phyloP scores from a whole-genome alignment of 2,329 filamentous ascomycete genomes.

The Cephalotrichum gorgonifer region DNA sequence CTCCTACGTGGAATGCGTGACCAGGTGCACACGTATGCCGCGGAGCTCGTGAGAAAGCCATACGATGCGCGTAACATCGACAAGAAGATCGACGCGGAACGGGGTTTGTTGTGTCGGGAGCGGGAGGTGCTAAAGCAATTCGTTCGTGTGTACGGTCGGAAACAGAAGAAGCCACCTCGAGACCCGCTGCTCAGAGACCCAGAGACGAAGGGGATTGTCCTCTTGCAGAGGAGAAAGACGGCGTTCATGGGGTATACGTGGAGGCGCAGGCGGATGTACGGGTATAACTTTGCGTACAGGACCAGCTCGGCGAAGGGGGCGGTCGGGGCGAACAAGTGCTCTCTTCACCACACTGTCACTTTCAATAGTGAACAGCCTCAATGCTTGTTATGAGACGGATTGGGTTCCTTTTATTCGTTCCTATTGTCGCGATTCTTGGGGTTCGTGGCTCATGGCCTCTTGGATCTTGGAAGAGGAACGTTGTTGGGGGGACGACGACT shows the following conservation, averaged over 20 bases:
- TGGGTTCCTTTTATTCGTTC: not conserved
- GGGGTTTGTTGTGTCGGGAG: constrained; percentile 21
- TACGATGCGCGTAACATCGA: constrained; percentile 42
- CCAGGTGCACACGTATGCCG: constrained; percentile 30
- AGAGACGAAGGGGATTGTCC: constrained; percentile 51
- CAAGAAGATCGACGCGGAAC: constrained; percentile 30
- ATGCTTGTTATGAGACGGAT: not conserved
- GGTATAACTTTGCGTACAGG: constrained; percentile 7
- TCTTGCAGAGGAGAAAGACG: constrained; percentile 70
- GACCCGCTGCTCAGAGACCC: constrained; percentile 76
- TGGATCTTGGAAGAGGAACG: not conserved
- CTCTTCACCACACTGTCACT: not conserved
- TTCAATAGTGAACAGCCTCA: not conserved
- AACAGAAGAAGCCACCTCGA: constrained; percentile 69
- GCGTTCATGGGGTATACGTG: constrained; percentile 91
- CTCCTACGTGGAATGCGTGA: constrained; percentile 26
- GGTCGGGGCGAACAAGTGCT: not conserved
- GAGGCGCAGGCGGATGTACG: constrained; percentile 23
- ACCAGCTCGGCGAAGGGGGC: not conserved
- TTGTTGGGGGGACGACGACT: not conserved
- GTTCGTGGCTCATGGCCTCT: not conserved
- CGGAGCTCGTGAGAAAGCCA: constrained; percentile 33
- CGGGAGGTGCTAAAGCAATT: constrained; percentile 37
- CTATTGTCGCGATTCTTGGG: not conserved
- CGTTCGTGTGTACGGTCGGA: constrained; percentile 41